Evolutionary conservation across 345 rosid species (phyloP), one percentile per base, ranked within the genome.

Genomic region (Rhizophora mangle): DNA sequence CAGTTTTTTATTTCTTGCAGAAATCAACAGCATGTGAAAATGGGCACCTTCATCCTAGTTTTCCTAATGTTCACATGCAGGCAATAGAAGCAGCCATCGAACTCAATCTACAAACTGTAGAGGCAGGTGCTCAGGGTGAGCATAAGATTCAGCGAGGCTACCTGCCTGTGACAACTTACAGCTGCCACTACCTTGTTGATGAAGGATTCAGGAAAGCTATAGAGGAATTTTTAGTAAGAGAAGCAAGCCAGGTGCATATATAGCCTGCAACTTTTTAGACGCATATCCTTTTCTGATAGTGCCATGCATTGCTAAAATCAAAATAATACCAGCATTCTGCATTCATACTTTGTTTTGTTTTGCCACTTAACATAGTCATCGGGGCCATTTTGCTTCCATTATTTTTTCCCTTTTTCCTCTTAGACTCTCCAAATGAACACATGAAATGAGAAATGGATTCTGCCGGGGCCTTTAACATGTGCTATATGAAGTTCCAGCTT

Each of bases 41-140:
- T 31, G 51, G 13, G 46, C 47, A 29, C 37, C 60, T 27, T 27
- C 4, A 21, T 56, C 60, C 64, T 27, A 20, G 46, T 7, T 37
- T 4, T 19, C 24, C 21, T 6, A 3, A 9, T 51, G 21, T 62
- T 63, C 65, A n/a, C 30, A 27, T 51, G 29, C 79, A 92, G 98
- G 98, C 96, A 61, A 92, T 92, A 49, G 98, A 92, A 83, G 98
- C 96, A 63, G 98, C 93, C 1, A 90, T 92, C 49, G 96, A 92
- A 70, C 88, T 90, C 65, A 76, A 85, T 74, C 81, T 92, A 18
- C 80, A 71, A 36, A 84, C 96, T 1, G 98, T 94, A 20, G 98
- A 94, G 81, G 98, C 98, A 6, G 97, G 98, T 80, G 98, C 98
- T 65, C 98, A 94, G 70, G 98, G 98, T 13, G 98, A 94, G 79